Evolutionary conservation across 179 eudicot genomes (phyloP).

Genomic region (Beta macrorhiza): DNA sequence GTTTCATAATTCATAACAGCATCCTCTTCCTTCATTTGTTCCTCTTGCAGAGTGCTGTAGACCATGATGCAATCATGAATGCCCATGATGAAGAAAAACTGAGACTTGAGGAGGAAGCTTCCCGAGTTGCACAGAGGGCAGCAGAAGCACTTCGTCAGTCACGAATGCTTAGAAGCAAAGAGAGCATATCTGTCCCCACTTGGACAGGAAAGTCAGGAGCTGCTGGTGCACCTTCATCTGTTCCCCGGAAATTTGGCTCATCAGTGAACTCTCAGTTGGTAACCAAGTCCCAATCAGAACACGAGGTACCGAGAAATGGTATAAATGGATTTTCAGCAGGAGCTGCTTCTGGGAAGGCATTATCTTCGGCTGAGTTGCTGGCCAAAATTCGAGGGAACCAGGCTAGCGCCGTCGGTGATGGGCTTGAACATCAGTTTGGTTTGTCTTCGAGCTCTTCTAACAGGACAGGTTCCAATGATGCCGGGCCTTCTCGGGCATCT

Average conservation of each 20-base stretch:
- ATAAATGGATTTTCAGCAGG: conserved; percentile 61
- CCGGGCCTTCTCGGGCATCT: conserved; percentile 42
- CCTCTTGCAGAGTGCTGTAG: conserved; percentile 75
- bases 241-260: conserved; percentile 73
- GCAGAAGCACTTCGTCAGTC: conserved; percentile 95
- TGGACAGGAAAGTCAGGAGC: conserved; percentile 94
- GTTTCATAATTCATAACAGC: background rate
- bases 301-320: conserved; percentile 34
- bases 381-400: conserved; percentile 74
- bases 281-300: conserved; percentile 35
- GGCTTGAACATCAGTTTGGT: conserved; percentile 75
- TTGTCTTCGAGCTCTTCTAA: conserved; percentile 40
- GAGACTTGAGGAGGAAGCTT: conserved; percentile 81
- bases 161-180: conserved; percentile 75
- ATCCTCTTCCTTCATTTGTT: background rate
- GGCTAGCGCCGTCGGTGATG: conserved; percentile 68
- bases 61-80: conserved; percentile 92
- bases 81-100: conserved; percentile 83
- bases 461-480: conserved; percentile 26
- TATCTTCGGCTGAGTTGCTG: conserved; percentile 80
- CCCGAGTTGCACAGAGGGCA: conserved; percentile 90
- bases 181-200: conserved; percentile 76
- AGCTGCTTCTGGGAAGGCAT: conserved; percentile 72
- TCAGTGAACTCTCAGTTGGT: conserved; percentile 63
- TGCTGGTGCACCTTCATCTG: conserved; percentile 92